Percentiles rank a stretch among this genome's conserved stretches.
Evolutionary conservation across 1,139 yeast species (phyloP).

Genomic region (Arxiozyma bovina): DNA sequence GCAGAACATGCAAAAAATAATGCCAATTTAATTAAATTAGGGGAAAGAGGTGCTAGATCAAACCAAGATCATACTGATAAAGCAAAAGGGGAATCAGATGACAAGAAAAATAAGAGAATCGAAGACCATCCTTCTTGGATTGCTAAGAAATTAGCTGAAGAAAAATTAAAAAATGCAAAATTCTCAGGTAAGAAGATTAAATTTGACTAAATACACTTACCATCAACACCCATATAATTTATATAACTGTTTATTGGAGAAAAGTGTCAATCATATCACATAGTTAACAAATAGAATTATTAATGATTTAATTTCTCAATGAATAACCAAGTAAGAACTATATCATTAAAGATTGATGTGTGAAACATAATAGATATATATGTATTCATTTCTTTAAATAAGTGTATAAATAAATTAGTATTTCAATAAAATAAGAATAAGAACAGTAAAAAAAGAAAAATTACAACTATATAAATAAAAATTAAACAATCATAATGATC

Average conservation of each 20-base stretch:
- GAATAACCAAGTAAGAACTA: not conserved
- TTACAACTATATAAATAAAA: no score
- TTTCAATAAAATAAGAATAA: not conserved
- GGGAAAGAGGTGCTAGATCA: conserved; percentile 12
- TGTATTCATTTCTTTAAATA: not conserved
- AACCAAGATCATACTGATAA: conserved; percentile 6
- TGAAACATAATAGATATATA: not conserved
- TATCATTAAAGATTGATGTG: not conserved
- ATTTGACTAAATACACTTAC: conserved; percentile 35
- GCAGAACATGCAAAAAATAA: conserved; percentile 29
- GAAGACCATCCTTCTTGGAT: conserved; percentile 92
- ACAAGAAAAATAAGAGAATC: not conserved
- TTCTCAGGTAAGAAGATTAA: conserved; percentile 79
- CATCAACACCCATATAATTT: no score
- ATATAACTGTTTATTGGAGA: not conserved
- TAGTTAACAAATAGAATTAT: not conserved
- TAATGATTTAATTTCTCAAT: no score
- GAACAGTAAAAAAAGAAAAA: not conserved
- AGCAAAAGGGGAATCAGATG: not conserved
- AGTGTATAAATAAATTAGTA: not conserved
- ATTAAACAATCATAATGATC: no score
- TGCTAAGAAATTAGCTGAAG: conserved; percentile 69
- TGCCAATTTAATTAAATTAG: conserved; percentile 11
- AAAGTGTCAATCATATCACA: not conserved
- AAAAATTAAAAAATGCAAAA: conserved; percentile 52